phyloP scores from a whole-genome alignment of 2,329 filamentous ascomycete genomes.

The Cercospora sesami region DNA sequence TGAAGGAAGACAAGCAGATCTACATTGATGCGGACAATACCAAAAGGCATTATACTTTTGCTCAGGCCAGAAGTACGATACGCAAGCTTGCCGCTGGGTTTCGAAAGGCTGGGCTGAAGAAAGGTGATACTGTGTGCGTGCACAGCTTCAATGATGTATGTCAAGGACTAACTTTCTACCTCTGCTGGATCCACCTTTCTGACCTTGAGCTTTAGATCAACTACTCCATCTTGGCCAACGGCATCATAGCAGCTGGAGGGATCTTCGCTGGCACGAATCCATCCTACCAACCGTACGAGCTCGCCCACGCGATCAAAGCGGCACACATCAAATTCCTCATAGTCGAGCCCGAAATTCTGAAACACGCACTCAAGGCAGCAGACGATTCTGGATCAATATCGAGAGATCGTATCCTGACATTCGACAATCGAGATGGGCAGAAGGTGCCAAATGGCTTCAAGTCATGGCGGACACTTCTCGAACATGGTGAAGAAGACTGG shows the following conservation, averaged over 20 bases:
- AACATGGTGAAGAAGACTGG: conserved; percentile 51
- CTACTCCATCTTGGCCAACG: conserved; percentile 32
- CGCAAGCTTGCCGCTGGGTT: conserved; percentile 55
- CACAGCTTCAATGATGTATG: conserved; percentile 49
- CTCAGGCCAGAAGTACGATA: conserved; percentile 47
- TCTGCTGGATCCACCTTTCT: not conserved
- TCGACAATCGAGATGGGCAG: conserved; percentile 36
- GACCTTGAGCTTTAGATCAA: conserved; percentile 13
- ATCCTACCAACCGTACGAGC: conserved; percentile 38
- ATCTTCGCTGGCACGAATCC: conserved; percentile 41
- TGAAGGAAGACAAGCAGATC: conserved; percentile 51
- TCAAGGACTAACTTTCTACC: not conserved
- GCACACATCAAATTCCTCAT: conserved; percentile 36
- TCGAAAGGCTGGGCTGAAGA: conserved; percentile 47
- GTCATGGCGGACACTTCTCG: conserved; percentile 39
- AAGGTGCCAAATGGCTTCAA: conserved; percentile 26
- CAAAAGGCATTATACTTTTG: conserved; percentile 45
- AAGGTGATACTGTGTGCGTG: conserved; percentile 56
- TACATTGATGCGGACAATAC: conserved; percentile 49
- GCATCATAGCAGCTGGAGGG: conserved; percentile 36
- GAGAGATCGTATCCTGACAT: conserved; percentile 45
- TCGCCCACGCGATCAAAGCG: conserved; percentile 36
- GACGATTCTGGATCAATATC: conserved; percentile 40
- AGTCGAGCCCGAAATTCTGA: conserved; percentile 36
- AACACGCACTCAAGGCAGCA: conserved; percentile 41